A percentile compares a stretch with the other conserved stretches of the same genome.
Evolutionary conservation across 495 filamentous ascomycete species (phyloP).

Genomic region (Neurospora tetrasperma): DNA sequence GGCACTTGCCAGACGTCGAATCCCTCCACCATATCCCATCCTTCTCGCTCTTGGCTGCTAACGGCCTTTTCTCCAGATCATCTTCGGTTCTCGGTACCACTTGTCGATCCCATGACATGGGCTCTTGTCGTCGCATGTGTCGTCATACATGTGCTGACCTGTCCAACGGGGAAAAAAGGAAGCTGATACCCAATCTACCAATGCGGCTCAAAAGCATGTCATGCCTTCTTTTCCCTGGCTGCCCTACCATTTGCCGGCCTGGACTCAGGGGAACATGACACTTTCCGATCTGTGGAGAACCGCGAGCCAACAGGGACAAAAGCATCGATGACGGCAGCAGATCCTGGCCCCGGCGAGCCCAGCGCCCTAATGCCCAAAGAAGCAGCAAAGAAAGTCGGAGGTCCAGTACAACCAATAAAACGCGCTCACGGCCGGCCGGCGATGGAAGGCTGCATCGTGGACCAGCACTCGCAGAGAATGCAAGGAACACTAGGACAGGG

Average conservation of each 20-base stretch:
- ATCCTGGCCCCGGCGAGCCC: not conserved
- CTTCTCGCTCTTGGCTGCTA: not conserved
- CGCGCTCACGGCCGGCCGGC: not conserved
- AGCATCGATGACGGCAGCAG: constrained; percentile 1
- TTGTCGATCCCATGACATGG: not conserved
- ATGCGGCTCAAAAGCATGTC: not conserved
- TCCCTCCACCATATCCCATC: not conserved
- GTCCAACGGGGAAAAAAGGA: not conserved
- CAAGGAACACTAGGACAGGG: not conserved
- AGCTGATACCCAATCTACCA: not conserved
- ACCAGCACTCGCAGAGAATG: not conserved
- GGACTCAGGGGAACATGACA: not conserved
- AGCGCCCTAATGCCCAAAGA: not conserved
- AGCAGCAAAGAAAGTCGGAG: not conserved
- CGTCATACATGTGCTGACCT: not conserved
- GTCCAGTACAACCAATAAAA: not conserved
- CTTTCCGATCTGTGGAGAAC: constrained; percentile 1
- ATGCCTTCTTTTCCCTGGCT: not conserved
- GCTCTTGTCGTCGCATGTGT: not conserved
- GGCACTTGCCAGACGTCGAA: not conserved
- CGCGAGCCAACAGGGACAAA: not conserved
- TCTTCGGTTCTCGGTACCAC: not conserved
- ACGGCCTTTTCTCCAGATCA: not conserved
- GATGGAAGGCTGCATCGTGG: constrained; percentile 1
- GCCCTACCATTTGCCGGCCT: not conserved